Evolutionary conservation across 164 flowering plant species (phyloP).

Genomic region (Sextonia rubra): DNA sequence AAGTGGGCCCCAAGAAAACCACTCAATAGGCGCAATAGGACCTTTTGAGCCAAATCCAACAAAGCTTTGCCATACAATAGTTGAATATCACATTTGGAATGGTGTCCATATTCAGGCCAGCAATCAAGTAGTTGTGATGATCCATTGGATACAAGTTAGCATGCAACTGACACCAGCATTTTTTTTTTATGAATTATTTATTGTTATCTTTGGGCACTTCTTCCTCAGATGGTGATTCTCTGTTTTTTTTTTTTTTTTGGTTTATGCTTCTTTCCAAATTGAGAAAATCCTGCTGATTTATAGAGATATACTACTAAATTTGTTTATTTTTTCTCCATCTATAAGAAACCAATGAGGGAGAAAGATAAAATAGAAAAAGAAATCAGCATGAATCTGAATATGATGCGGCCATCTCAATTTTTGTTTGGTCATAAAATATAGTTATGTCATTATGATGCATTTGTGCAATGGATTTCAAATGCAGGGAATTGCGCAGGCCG

Average conservation of each 20-base stretch:
- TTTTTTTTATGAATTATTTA: no score
- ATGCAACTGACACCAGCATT: neutral
- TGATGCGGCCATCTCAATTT: neutral
- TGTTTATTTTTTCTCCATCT: no score
- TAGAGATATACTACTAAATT: no score
- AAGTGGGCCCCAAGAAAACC: no score
- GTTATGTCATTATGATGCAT: neutral
- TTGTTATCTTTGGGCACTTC: no score
- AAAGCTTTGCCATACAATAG: neutral
- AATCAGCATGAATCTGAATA: neutral
- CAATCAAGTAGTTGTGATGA: no score
- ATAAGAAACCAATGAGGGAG: neutral
- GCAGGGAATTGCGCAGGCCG: slow-evolving; percentile 73
- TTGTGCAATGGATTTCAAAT: neutral
- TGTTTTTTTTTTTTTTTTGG: no score
- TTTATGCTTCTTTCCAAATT: no score
- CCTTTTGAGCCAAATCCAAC: no score
- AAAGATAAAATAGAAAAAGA: neutral
- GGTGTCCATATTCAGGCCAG: neutral
- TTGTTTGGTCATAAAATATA: neutral
- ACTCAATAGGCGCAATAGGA: no score
- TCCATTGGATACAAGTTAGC: neutral
- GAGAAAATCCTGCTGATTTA: no score
- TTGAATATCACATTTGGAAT: neutral
- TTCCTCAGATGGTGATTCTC: no score